Conservation (phyloP, 2,329 filamentous ascomycete genomes). For the Aspergillus awamori region DNA sequence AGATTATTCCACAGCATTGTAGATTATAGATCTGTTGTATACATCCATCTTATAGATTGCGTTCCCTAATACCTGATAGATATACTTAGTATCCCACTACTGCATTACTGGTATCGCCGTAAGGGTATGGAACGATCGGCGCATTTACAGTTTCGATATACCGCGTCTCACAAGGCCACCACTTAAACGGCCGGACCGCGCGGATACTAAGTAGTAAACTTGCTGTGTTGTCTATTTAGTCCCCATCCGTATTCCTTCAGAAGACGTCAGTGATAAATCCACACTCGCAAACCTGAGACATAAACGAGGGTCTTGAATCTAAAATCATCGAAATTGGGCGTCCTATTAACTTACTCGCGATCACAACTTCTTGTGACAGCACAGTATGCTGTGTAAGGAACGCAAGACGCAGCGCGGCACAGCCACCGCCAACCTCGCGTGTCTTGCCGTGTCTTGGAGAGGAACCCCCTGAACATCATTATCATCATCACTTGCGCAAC, state of each 20-base stretch:
- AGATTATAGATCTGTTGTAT: conserved; percentile 1
- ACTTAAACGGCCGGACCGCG: neutral
- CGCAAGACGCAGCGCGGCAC: neutral
- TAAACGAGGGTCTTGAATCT: neutral
- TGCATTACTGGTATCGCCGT: conserved; percentile 1
- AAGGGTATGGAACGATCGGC: conserved; percentile 14
- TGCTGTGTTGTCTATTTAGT: neutral
- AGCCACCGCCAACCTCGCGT: conserved; percentile 14
- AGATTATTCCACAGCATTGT: neutral
- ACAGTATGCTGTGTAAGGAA: neutral
- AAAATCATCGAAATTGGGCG: neutral
- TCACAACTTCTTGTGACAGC: neutral
- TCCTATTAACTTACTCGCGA: neutral
- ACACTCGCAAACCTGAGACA: neutral
- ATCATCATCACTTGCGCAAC: neutral
- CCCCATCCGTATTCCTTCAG: neutral
- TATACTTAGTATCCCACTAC: neutral
- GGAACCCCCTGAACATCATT: neutral
- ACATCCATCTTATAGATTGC: neutral
- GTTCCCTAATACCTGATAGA: conserved; percentile 2
- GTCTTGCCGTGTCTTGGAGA: conserved; percentile 7
- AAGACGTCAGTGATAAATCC: neutral
- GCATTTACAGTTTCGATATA: conserved; percentile 17
- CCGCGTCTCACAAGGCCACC: neutral
- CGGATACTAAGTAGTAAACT: neutral